phyloP scores from a whole-genome alignment of 164 flowering plant genomes.

The Nymphaea thermarum region DNA sequence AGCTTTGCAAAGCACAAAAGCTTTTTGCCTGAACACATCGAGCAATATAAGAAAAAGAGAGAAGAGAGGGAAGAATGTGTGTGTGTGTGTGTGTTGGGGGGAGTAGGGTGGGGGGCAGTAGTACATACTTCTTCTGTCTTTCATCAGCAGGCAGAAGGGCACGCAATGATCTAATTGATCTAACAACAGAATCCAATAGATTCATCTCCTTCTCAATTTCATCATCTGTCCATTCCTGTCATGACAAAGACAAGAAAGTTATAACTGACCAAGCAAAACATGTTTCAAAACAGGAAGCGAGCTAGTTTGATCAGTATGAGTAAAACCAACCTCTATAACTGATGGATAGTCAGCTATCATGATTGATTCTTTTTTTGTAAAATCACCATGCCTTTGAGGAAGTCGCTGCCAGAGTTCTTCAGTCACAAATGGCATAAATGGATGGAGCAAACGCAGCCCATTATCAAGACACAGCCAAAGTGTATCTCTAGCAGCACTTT shows the following conservation, averaged over 20 bases:
- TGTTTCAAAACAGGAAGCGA: not conserved
- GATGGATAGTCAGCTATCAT: conserved; percentile 79
- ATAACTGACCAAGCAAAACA: not conserved
- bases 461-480: conserved; percentile 87
- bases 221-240: conserved; percentile 77
- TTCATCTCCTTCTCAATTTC: conserved; percentile 64
- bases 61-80: not conserved
- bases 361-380: conserved; percentile 47
- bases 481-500: conserved; percentile 47
- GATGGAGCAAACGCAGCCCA: conserved; percentile 90
- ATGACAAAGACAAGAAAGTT: conserved; percentile 1
- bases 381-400: conserved; percentile 32
- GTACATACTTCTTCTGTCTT: conserved; percentile 53
- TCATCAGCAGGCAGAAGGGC: conserved; percentile 47
- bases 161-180: conserved; percentile 58
- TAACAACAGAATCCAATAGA: conserved; percentile 56
- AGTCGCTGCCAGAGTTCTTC: conserved; percentile 99
- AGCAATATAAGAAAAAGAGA: not conserved
- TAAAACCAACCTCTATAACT: conserved; percentile 43
- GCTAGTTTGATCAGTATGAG: not conserved
- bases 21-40: conserved; percentile 47
- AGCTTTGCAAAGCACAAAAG: conserved; percentile 52
- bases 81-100: not conserved
- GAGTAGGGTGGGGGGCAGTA: not conserved
- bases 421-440: conserved; percentile 95